Base-by-base conservation (phyloP, 1,139 yeast species). In the Trichomonascaceae sp. region DNA sequence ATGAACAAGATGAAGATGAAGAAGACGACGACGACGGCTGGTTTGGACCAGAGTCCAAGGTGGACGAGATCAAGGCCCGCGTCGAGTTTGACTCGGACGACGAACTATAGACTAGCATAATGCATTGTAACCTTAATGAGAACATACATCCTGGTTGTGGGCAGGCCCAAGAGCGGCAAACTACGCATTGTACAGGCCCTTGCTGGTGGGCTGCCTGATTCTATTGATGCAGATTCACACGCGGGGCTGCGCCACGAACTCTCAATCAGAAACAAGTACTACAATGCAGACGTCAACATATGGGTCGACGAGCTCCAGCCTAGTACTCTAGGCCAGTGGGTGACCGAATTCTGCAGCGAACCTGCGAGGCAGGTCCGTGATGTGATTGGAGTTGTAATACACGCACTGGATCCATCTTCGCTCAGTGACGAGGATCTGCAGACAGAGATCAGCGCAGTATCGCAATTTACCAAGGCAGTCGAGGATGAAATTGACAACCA, bases 251-350 rank as follows among this genome's bases (percentile, higher is more conserved):
- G 48, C 4, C 54, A 57, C 25, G 50, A 51, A 14, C 42, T 59
- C 22, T 28, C 36, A 3, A 38, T 67, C 16, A 36, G 44, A 3
- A 62, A 59, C 18, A 58, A 56, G 42, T 67, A 67, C 41, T 66
- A 60, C 41, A 37, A 40, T 1, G 52, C 60, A 2, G 44, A 44
- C 2, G 44, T 65, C 5, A 61, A 59, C 1, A 33, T 66, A 1
- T 67, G 68, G 62, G 42, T 64, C 3, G 72, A 67, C 46, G 69
- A 64, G 40, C 54, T 54, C 37, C 46, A 45, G 3, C 36, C 29
- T 5, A 35, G 32, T n/a, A 17, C 35, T 26, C 36, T 45, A 6
- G 37, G 25, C 2, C 42, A 39, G 0, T 66, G 71, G 71, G 45
- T 52, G 4, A 36, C 37, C 3, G 62, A 59, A 16, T 61, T 66